phyloP scores from a whole-genome alignment of 805 yeast species.

The Starmerella vitae region DNA sequence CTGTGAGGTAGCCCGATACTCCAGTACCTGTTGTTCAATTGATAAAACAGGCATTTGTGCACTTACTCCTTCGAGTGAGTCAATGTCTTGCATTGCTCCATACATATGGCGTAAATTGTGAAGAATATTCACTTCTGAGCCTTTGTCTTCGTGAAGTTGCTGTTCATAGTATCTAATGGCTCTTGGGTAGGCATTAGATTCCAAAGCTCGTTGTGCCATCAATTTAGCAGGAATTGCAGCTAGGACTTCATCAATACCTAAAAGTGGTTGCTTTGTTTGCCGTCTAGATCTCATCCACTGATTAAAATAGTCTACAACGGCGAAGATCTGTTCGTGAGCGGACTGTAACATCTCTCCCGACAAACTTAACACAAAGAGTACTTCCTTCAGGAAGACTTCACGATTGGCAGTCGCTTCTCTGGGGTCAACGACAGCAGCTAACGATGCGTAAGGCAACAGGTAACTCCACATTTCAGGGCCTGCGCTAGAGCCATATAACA shows the following conservation, averaged over 20 bases:
- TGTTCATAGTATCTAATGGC: constrained; percentile 78
- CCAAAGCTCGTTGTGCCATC: constrained; percentile 65
- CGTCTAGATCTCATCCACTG: constrained; percentile 43
- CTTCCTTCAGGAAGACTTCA: constrained; percentile 42
- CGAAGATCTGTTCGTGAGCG: constrained; percentile 62
- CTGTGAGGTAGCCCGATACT: constrained; percentile 70
- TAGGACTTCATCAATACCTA: constrained; percentile 13
- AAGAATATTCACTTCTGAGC: constrained; percentile 21
- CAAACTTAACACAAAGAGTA: constrained; percentile 36
- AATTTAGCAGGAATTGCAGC: constrained; percentile 44
- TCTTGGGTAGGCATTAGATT: constrained; percentile 74
- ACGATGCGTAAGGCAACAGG: constrained; percentile 60
- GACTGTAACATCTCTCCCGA: constrained; percentile 38
- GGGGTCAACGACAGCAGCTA: constrained; percentile 45
- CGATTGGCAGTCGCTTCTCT: constrained; percentile 26
- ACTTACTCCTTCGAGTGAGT: constrained; percentile 75
- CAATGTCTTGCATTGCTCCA: constrained; percentile 76
- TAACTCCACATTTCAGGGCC: constrained; percentile 47
- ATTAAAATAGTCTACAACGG: constrained; percentile 66
- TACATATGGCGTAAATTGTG: constrained; percentile 56
- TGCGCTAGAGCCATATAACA: constrained; percentile 14
- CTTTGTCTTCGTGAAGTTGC: constrained; percentile 36
- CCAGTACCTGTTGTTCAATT: constrained; percentile 60
- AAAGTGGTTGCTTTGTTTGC: constrained; percentile 10
- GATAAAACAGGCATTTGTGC: constrained; percentile 51